These are phyloP conservation scores for Diaporthe citrichinensis DNA, from an alignment of 2,329 filamentous ascomycete species.

Conservation along the genomic window DNA sequence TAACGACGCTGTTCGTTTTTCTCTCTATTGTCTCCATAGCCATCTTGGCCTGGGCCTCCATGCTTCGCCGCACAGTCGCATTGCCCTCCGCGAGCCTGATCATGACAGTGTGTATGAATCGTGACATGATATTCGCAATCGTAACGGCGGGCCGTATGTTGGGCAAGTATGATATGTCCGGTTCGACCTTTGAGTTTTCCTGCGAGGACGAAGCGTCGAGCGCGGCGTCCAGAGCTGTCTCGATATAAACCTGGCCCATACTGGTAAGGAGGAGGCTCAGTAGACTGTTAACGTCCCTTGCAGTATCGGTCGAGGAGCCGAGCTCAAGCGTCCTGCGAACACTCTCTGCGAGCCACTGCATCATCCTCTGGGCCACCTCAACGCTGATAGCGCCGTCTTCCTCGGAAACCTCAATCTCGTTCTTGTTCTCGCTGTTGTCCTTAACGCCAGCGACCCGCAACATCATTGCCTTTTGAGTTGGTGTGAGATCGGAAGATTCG, in stretches of 20 bases:
- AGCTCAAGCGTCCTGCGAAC: slow-evolving; percentile 92
- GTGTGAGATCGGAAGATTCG: slow-evolving; percentile 88
- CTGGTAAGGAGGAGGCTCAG: slow-evolving; percentile 86
- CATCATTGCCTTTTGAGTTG: slow-evolving; percentile 91
- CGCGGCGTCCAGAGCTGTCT: slow-evolving; percentile 78
- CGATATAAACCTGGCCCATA: slow-evolving; percentile 87
- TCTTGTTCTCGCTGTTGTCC: slow-evolving; percentile 80
- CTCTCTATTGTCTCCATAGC: slow-evolving; percentile 85
- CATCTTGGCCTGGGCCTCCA: slow-evolving; percentile 84
- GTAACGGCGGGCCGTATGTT: slow-evolving; percentile 85
- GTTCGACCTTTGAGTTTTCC: slow-evolving; percentile 85
- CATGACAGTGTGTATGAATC: slow-evolving; percentile 90
- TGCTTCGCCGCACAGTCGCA: slow-evolving; percentile 88
- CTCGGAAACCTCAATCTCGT: slow-evolving; percentile 91
- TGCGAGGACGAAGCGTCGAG: slow-evolving; percentile 81
- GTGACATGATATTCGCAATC: slow-evolving; percentile 93
- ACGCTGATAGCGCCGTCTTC: slow-evolving; percentile 88
- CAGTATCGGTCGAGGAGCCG: slow-evolving; percentile 88
- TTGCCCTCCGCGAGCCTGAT: slow-evolving; percentile 91
- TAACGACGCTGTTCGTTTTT: slow-evolving; percentile 78
- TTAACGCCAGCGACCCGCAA: slow-evolving; percentile 89
- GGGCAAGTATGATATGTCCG: slow-evolving; percentile 87
- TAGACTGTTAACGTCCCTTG: slow-evolving; percentile 91
- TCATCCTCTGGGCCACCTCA: slow-evolving; percentile 95
- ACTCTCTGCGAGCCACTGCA: slow-evolving; percentile 96